These are phyloP conservation scores for Acacia pycnantha DNA, from an alignment of 331 rosid species.

Conservation along the genomic window DNA sequence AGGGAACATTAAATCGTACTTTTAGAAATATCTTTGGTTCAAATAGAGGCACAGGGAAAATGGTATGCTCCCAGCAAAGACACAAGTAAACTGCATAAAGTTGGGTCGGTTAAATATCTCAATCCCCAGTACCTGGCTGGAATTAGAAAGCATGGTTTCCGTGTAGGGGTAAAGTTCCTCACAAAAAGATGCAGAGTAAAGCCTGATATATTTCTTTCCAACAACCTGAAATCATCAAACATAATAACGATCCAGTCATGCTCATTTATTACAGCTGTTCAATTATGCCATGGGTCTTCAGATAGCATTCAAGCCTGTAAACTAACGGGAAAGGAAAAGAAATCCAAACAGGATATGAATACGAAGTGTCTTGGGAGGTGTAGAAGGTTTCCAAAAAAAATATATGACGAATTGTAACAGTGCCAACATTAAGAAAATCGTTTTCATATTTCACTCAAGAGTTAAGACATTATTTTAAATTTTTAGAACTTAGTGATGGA, in stretches of 20 bases:
- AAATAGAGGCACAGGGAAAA: conserved; percentile 26
- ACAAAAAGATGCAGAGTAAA: conserved; percentile 67
- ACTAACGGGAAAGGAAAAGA: too few species aligned
- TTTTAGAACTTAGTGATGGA: background rate
- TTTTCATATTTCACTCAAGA: background rate
- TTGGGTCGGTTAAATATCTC: background rate
- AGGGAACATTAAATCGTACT: background rate
- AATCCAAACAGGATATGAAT: background rate
- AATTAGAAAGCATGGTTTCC: conserved; percentile 86
- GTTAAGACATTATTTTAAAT: background rate
- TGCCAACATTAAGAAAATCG: background rate
- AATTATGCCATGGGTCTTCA: background rate
- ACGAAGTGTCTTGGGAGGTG: background rate
- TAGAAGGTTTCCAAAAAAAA: background rate
- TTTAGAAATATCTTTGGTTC: conserved; percentile 13
- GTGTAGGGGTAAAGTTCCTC: conserved; percentile 82
- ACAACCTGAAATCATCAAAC: conserved; percentile 57
- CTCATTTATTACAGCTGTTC: background rate
- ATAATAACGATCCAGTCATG: background rate
- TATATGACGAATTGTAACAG: background rate
- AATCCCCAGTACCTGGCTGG: conserved; percentile 77
- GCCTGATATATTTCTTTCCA: conserved; percentile 88
- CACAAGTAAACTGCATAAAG: conserved; percentile 12
- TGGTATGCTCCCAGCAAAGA: conserved; percentile 4
- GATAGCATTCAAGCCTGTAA: conserved; percentile 1